Evolutionary conservation across 768 basidiomycete genomes (phyloP), one percentile per base, ranked within the genome.

Genomic region (Kwoniella pini): DNA sequence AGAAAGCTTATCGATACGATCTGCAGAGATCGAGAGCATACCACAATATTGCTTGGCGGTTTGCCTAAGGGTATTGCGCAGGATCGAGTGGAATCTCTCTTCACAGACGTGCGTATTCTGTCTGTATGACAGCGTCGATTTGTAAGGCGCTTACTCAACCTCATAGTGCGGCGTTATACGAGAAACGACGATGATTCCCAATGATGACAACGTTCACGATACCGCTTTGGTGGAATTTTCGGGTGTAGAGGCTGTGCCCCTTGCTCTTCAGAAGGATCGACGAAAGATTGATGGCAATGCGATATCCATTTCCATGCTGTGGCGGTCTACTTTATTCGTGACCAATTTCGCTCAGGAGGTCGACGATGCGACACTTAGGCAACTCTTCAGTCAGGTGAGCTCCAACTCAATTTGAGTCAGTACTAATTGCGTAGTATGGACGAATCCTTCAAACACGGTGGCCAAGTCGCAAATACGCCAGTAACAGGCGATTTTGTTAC

Each of bases 401-500:
- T 3, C 13, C 4, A 19, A 10, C n/a, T 28, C 15, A 11, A 3
- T 15, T 12, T 30, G 7, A 1, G 11, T 28, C 27, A 27, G 24
- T n/a, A 4, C 28, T 45, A 9, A 43, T 40, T 19, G 6, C 31
- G 12, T 60, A 96, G 92, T 93, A 89, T 78, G 96, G 96, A 10
- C 84, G 83, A 4, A 84, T 99, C 54, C 90, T 98, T 62, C 94
- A 98, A 65, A 89, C 92, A 17, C 88, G 96, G 30, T 98, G 95
- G 95, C 96, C 96, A 4, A 94, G 91, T 79, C 94, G 94, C 74
- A 96, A 96, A 74, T 93, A 91, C 82, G 95, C 93, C 79, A 86
- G 81, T 57, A 88, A 89, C 1, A 82, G 96, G 33, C 84, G 96
- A 42, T 98, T 99, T 77, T 93, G 91, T 71, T 99, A 98, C 76